phyloP scores from a whole-genome alignment of 2,329 filamentous ascomycete species.

The Epichloe bromicola region DNA sequence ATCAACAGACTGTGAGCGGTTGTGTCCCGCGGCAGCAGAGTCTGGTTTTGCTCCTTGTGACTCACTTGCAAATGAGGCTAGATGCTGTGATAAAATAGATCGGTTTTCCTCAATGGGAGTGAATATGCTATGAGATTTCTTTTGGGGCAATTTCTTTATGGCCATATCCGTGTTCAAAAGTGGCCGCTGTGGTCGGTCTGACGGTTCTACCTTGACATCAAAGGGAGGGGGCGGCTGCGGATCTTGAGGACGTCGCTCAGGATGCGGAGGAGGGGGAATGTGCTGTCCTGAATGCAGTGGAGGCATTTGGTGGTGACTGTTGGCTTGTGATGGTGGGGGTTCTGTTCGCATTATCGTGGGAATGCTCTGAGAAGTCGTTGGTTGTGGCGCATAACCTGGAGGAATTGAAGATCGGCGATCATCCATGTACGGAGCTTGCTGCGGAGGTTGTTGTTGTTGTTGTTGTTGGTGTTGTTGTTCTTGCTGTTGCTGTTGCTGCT shows the following conservation, averaged over 20 bases:
- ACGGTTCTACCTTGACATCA: slow-evolving; percentile 34
- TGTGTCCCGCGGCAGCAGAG: slow-evolving; percentile 14
- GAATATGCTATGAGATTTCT: slow-evolving; percentile 86
- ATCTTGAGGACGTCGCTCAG: slow-evolving; percentile 33
- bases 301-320: slow-evolving; percentile 33
- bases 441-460: slow-evolving; percentile 16
- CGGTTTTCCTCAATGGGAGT: slow-evolving; percentile 91
- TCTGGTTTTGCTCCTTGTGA: slow-evolving; percentile 28
- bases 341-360: slow-evolving; percentile 35
- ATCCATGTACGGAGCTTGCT: slow-evolving; percentile 58
- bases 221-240: slow-evolving; percentile 37
- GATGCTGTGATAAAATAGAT: slow-evolving; percentile 77
- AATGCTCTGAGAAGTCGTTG: slow-evolving; percentile 34
- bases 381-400: slow-evolving; percentile 48
- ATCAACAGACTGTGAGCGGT: slow-evolving; percentile 53
- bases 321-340: slow-evolving; percentile 46
- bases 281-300: slow-evolving; percentile 29
- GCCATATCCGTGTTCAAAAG: slow-evolving; percentile 36
- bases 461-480: not conserved
- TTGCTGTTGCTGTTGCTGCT: accelerated
- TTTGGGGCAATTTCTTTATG: slow-evolving; percentile 54
- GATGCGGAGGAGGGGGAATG: slow-evolving; percentile 40
- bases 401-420: slow-evolving; percentile 66
- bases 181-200: slow-evolving; percentile 32
- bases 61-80: slow-evolving; percentile 52